These are phyloP conservation scores for Cryphonectria nitschkei DNA, from an alignment of 2,329 filamentous ascomycete genomes.

Conservation along the genomic window DNA sequence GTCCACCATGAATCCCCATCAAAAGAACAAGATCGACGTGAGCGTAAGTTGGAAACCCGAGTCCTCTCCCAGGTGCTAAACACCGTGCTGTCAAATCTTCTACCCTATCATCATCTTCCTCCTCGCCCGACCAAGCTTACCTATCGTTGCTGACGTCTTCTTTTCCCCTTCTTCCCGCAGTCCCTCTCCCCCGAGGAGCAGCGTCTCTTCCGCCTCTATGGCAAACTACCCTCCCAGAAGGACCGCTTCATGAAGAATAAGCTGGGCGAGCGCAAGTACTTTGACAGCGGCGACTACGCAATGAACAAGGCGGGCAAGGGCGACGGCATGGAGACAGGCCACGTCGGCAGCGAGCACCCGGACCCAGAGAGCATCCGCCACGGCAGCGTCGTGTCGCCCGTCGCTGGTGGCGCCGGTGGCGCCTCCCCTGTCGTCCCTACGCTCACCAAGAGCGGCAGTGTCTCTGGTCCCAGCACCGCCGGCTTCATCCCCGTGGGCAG, in stretches of 20 bases:
- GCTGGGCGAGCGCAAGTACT: conserved; percentile 98
- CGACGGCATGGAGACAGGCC: conserved; percentile 89
- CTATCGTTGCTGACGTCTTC: background rate
- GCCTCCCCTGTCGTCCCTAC: conserved; percentile 11
- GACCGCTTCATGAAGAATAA: conserved; percentile 93
- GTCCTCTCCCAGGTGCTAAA: conserved; percentile 18
- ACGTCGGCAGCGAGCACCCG: conserved; percentile 92
- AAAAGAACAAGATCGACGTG: conserved; percentile 98
- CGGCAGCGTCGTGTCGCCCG: conserved; percentile 64
- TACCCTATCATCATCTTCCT: background rate
- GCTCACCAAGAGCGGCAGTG: conserved; percentile 38
- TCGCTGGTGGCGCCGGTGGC: conserved; percentile 37
- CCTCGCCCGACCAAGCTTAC: background rate
- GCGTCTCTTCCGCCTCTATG: conserved; percentile 93
- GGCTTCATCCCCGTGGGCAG: conserved; percentile 67
- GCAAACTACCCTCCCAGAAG: conserved; percentile 95
- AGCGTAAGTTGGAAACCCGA: conserved; percentile 65
- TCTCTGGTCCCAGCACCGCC: conserved; percentile 45
- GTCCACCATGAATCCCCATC: conserved; percentile 84
- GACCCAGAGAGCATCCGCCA: conserved; percentile 95
- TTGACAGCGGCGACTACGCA: conserved; percentile 94
- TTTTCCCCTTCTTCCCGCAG: conserved; percentile 50
- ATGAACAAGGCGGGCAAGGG: conserved; percentile 97
- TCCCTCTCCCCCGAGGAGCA: conserved; percentile 93
- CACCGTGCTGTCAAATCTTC: background rate